Base-by-base conservation (phyloP, 2,329 filamentous ascomycete genomes). In the Bipolaris cookei region DNA sequence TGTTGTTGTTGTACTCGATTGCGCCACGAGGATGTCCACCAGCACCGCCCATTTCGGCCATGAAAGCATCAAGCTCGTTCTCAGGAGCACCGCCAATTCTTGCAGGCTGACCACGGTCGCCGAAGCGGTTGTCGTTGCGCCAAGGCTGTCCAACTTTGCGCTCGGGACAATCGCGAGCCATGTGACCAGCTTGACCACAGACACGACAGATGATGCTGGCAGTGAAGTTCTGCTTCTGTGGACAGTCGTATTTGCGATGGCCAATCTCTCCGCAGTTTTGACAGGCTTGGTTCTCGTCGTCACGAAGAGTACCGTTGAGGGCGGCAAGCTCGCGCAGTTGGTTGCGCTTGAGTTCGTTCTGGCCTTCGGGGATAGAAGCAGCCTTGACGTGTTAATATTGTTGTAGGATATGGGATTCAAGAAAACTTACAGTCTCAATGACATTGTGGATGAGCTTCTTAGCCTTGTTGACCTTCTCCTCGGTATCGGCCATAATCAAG, bases 221-320 rank as follows among this genome's bases (percentile, higher is more conserved):
- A n/a, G 95, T 99, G 80, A 90, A 98, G 80, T 99, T 99, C 76
- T 93, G 91, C 78, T 95, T 91, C 80, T 99, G 92, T 13, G 95
- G 95, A 70, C 95, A 99, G 76, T 99, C 95, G 77, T 97, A 98
- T 80, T 99, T 99, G 79, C 95, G 90, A 79, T 99, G 95, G 59
- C 95, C 95, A 65, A 99, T 99, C 84, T 98, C 92, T 69, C 95
- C 95, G 82, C 87, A 99, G 83, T 99, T 99, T 82, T 99, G 95
- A 80, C 95, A 99, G 65, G 95, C 95, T 78, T 99, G 95, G 79
- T 99, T 99, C 77, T 99, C 95, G 72, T 99, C 95, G 75, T 99
- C 95, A 82, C 95, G 94, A 18, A 99, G 88, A 7, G 95, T 99
- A 86, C 95, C 95, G 87, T 99, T 99, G 70, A 99, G 90, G 23